Percentiles rank a stretch among this genome's conserved stretches.
Conservation (phyloP, 768 basidiomycete genomes). For the Podaxis sp. region DNA sequence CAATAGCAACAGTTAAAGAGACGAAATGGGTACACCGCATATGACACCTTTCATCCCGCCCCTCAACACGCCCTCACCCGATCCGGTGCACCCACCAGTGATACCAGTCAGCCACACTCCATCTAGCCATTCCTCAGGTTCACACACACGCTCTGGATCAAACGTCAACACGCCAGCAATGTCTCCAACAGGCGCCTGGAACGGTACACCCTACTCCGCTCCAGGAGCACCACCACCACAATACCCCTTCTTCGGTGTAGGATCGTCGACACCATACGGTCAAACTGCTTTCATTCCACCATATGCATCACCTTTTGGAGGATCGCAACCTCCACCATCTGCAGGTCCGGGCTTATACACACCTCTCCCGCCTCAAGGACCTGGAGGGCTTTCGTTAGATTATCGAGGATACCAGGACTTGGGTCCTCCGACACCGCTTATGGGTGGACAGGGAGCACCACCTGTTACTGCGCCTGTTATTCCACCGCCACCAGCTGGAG, state of each 20-base stretch:
- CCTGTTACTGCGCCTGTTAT: background rate
- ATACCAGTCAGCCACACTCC: background rate
- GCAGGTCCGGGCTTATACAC: background rate
- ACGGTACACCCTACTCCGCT: background rate
- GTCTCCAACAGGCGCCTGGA: background rate
- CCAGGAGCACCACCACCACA: background rate
- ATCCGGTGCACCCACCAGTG: background rate
- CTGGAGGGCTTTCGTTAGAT: constrained; percentile 6
- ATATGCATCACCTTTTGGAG: background rate
- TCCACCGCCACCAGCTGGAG: background rate
- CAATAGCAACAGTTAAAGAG: background rate
- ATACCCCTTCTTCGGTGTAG: background rate
- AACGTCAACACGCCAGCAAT: constrained; percentile 1
- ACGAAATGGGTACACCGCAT: background rate
- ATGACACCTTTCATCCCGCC: constrained; percentile 16
- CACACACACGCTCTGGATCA: background rate
- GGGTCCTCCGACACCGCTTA: background rate
- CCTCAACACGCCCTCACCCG: constrained; percentile 10
- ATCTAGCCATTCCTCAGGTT: background rate
- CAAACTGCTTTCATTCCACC: background rate
- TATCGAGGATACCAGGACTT: constrained; percentile 6
- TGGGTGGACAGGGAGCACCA: background rate
- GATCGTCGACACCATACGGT: background rate
- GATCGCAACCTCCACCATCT: background rate
- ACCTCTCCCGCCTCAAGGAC: background rate